Evolutionary conservation across 1,139 yeast species (phyloP), one percentile per base, ranked within the genome.

Genomic region (Tardiomyces blankii): DNA sequence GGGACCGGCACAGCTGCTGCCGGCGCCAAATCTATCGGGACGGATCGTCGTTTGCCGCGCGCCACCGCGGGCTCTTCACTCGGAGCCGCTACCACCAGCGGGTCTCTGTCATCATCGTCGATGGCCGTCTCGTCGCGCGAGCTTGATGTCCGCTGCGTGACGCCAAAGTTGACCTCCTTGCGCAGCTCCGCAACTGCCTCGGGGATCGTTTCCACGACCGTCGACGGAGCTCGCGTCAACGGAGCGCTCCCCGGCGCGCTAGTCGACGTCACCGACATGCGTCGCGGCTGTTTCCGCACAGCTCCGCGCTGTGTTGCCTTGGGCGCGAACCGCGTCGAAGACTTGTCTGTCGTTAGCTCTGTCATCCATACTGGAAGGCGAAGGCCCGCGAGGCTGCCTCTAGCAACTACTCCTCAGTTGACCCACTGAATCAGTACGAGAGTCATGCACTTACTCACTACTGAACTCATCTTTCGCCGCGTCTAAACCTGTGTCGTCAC

Each of bases 241-340:
- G 3, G 16, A 3, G 35, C 35, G 16, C n/a, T 14, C 5, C 35
- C 35, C 9, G 35, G 35, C 9, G 35, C 16, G 35, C 16, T 30
- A 4, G n/a, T 5, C 35, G 35, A 30, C 35, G 35, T 40, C n/a
- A 48, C 42, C 13, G 54, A 48, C 32, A 50, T 41, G 41, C 56
- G 50, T 18, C 56, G 49, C 44, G 52, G 54, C 44, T 45, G 51
- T 25, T 39, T 33, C 9, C 51, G 49, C 4, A 49, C 51, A 7
- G 54, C 48, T 5, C 55, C 54, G 16, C 61, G 53, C 11, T 51
- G 49, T 33, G 54, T 54, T 27, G 55, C 57, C 47, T 60, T 62
- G 9, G 67, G 67, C 45, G 57, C 57, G 49, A 63, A 63, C 42
- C 63, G 52, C 44, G 57, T 61, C 38, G 50, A 50, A 19, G 55